Evolutionary conservation across 2,329 filamentous ascomycete species (phyloP).

Genomic region (Colletotrichum endophyticum): DNA sequence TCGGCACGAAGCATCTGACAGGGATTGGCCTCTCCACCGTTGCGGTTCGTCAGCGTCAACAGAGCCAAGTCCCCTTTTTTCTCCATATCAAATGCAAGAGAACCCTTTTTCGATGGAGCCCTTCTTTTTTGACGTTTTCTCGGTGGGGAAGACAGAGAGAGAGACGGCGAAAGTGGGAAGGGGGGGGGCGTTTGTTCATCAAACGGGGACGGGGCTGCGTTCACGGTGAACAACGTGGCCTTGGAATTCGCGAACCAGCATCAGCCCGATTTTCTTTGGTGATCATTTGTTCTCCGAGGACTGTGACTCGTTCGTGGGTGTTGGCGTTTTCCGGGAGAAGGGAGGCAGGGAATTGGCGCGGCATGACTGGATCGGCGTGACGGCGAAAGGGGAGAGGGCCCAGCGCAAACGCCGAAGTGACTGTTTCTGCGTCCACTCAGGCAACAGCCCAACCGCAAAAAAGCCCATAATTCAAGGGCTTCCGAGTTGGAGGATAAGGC

Average conservation of each 20-base stretch:
- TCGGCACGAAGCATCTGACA: not conserved
- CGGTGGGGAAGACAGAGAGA: not conserved
- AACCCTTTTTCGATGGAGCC: not conserved
- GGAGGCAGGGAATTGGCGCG: not conserved
- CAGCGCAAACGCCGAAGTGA: not conserved
- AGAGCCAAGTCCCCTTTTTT: not conserved
- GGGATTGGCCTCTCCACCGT: not conserved
- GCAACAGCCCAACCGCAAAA: not conserved
- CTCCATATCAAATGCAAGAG: not conserved
- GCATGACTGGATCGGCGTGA: not conserved
- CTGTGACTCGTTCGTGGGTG: not conserved
- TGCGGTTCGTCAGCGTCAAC: not conserved
- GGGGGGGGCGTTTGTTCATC: not conserved
- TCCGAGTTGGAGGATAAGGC: constrained; percentile 14
- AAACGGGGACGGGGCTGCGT: not conserved
- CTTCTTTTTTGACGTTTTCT: not conserved
- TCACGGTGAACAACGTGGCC: not conserved
- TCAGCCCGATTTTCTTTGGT: not conserved
- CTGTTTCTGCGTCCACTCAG: not conserved
- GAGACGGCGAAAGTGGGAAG: not conserved
- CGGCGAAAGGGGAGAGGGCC: not conserved
- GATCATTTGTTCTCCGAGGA: not conserved
- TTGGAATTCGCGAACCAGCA: not conserved
- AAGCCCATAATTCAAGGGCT: not conserved
- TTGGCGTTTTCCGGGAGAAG: not conserved